Base-by-base conservation (phyloP, 192 early-diverging fungal species). In the Coemansia sp. region DNA sequence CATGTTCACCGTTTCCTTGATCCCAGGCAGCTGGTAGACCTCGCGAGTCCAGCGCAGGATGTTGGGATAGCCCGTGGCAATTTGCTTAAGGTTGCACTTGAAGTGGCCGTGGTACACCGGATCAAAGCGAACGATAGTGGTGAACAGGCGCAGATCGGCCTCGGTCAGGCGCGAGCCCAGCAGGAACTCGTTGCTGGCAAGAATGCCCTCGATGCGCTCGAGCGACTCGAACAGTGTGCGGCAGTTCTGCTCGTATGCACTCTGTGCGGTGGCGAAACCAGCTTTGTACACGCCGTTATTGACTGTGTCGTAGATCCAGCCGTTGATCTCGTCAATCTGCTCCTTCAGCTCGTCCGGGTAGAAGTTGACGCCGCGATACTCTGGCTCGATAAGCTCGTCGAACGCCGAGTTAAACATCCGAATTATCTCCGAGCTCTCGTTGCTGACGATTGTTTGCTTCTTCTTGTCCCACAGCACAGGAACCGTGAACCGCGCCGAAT, bases 401-500 rank as follows among this genome's bases (percentile, higher is more conserved):
- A 98, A 98, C 2, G 81, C 89, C 2, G 84, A 81, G 84, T 98
- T 97, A 60, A 98, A 81, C 77, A 96, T 94, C 22, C 93, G 85
- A 51, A 98, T 97, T 47, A 98, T 97, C 66, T 98, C 97, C 6
- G 90, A 90, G 60, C 85, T 87, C 79, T 98, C 97, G 77, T 98
- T 98, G 87, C 93, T 98, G 16, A 92, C 89, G 52, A 98, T 97
- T 23, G 94, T 98, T 38, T 85, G 48, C 25, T 76, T 73, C 77
- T 95, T 92, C 83, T 91, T 97, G 79, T 98, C 97, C 95, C 94
- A 97, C 22, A 98, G 85, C 38, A 97, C 86, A 19, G 97, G 97
- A 2, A 98, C 97, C 2, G 97, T 98, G 71, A 89, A 90, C 21
- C 88, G 84, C 22, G 69, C 71, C 2, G 61, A 45, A 58, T 93